Conservation (phyloP, 2,329 filamentous ascomycete genomes). For the Aspergillus japonicus region DNA sequence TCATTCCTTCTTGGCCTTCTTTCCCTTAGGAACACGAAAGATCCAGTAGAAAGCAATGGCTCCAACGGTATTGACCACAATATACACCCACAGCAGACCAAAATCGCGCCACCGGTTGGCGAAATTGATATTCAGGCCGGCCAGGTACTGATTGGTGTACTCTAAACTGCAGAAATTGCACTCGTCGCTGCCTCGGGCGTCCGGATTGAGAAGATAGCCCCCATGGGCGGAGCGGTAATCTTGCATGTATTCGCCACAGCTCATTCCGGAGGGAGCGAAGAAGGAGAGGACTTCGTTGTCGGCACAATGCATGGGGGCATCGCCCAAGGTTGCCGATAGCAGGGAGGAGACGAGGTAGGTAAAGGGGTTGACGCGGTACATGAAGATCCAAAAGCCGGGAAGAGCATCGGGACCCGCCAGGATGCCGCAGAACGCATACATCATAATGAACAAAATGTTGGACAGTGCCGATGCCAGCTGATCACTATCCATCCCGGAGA, state of each 20-base stretch:
- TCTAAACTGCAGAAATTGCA: slow-evolving; percentile 1
- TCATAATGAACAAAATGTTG: slow-evolving; percentile 11
- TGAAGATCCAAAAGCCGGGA: slow-evolving; percentile 18
- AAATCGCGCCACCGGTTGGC: slow-evolving; percentile 3
- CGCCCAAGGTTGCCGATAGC: slow-evolving; percentile 66
- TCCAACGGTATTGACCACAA: slow-evolving; percentile 1
- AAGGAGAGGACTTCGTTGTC: slow-evolving; percentile 68
- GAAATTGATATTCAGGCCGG: background rate
- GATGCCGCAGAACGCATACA: slow-evolving; percentile 16
- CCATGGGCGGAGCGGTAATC: background rate
- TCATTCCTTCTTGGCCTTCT: background rate
- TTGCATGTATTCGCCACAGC: slow-evolving; percentile 55
- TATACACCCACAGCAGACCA: slow-evolving; percentile 4
- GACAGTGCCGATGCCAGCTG: slow-evolving; percentile 8
- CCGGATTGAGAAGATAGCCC: background rate
- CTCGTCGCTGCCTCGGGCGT: background rate
- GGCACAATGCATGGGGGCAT: slow-evolving; percentile 64
- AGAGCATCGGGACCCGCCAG: slow-evolving; percentile 11
- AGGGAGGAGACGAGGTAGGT: slow-evolving; percentile 66
- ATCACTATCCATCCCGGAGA: slow-evolving; percentile 44
- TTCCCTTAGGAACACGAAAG: slow-evolving; percentile 2
- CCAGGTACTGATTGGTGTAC: background rate
- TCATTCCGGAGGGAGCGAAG: slow-evolving; percentile 54
- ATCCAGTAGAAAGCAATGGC: slow-evolving; percentile 3
- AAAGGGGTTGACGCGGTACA: slow-evolving; percentile 17